Base-by-base conservation (phyloP, 208 protist genomes). In the Wallacemonas sp. region DNA sequence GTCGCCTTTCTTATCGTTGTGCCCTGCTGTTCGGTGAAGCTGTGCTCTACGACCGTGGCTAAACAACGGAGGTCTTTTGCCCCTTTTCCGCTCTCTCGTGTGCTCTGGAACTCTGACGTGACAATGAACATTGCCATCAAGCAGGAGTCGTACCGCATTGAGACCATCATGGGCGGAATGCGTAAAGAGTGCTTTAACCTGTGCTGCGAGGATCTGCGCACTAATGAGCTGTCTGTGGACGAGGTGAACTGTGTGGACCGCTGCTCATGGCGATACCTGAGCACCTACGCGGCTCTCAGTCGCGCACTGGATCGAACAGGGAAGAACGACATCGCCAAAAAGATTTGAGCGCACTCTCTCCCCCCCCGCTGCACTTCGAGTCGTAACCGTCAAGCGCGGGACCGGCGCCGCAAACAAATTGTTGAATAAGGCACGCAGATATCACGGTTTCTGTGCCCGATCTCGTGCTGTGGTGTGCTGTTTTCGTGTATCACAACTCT, bases 171-270 rank as follows among this genome's bases (percentile, higher is more conserved):
- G 86, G 82, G 63, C 26, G 73, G 79, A 6, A 33, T 94, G 55
- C 83, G 85, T 42, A 68, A 79, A 12, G 81, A 93, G 69, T 96
- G 91, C 64, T 84, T 96, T 44, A 87, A 87, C 53, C 48, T 93
- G 34, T 96, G 91, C 64, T 90, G 83, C 68, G 85, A 81, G n/a
- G 76, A 91, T 57, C 62, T 92, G 3, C 67, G 24, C 17, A 75
- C 29, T n/a, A 70, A 73, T 26, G 87, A 93, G 68, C 78, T 96
- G 2, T 73, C 73, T 17, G 76, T 78, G 41, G 70, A 89, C 21
- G 91, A 96, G 66, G 86, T 94, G 26, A 67, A 87, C 57, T 96
- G 91, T 66, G 76, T 93, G 2, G 87, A 96, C 54, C 82, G 82
- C 29, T 96, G 91, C 60, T 73, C 86, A 6, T 92, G 78, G 80